Base-by-base conservation (phyloP, 352 stramenopile genomes). In the Blastocystis sp. region DNA sequence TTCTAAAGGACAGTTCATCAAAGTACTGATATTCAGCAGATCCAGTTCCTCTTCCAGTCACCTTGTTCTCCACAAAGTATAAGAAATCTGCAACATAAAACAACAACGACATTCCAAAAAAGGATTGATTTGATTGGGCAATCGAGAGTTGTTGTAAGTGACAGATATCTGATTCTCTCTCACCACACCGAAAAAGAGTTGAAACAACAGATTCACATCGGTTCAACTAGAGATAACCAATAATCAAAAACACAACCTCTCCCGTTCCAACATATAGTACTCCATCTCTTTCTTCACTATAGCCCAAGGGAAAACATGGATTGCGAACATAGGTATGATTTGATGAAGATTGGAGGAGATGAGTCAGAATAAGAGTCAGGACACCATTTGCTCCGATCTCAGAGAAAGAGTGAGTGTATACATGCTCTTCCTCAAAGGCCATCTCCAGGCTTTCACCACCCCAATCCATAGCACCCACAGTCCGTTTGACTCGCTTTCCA, bases 41-140 rank as follows among this genome's bases (percentile, higher is more conserved):
- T 5, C 16, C 19, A 21, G 9, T 12, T 46, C 71, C 71, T 46
- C 24, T 39, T 11, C 42, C 46, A 14, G 5, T 51, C n/a, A 69
- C 24, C 7, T 7, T 29, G 16, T n/a, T 24, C 27, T 42, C n/a
- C 12, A 66, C 49, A 67, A 83, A 83, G 51, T 43, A 27, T 42
- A 61, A 46, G 29, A 67, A 83, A 29, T 83, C 71, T 32, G 46
- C 52, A 35, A 63, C 71, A 27, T 83, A 83, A 66, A 83, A 83
- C 9, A 67, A 29, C 21, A 83, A 56, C 9, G 71, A 83, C 71
- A 83, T 83, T 29, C 49, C 71, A 42, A 54, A 83, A 21, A 24
- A 27, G 29, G 14, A 74, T 19, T 43, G 63, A 27, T n/a, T 32
- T 16, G 54, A 7, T 14, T 32, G 12, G 12, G 19, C 19, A 61